Percentiles rank a stretch among this genome's conserved stretches.
phyloP scores from a whole-genome alignment of 192 early-diverging fungal species.

The Backusella sp. region DNA sequence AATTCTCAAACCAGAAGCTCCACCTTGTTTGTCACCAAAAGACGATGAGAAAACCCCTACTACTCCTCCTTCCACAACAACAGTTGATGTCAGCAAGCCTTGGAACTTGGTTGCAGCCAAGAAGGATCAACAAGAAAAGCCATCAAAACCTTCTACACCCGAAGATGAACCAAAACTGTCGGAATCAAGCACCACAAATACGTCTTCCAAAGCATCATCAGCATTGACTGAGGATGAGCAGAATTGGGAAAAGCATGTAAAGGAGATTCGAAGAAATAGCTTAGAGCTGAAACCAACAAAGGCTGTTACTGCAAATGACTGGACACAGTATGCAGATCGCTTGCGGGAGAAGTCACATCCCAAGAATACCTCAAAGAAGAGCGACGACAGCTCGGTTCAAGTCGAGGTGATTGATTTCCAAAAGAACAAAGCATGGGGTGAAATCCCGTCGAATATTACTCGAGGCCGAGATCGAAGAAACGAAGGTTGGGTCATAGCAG shows the following conservation, averaged over 20 bases:
- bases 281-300: not conserved
- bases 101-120: conserved; percentile 12
- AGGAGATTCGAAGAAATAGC: not conserved
- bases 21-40: not conserved
- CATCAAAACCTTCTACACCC: not conserved
- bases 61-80: not conserved
- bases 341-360: not conserved
- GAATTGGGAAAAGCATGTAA: conserved; percentile 2
- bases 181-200: not conserved
- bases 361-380: not conserved
- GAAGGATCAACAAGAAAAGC: not conserved
- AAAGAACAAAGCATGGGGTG: conserved; percentile 7
- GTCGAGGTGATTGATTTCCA: conserved; percentile 10
- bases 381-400: not conserved
- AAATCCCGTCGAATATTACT: not conserved
- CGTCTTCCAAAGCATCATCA: not conserved
- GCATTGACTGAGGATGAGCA: not conserved
- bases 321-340: conserved; percentile 3
- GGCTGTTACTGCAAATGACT: not conserved
- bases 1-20: not conserved
- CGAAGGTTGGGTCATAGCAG: not conserved
- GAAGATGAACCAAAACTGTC: not conserved
- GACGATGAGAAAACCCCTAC: not conserved
- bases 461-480: not conserved
- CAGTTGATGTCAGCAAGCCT: not conserved